Base-by-base conservation (phyloP, 371 early-diverging fungal species). In the Choanephora cucurbitarum region DNA sequence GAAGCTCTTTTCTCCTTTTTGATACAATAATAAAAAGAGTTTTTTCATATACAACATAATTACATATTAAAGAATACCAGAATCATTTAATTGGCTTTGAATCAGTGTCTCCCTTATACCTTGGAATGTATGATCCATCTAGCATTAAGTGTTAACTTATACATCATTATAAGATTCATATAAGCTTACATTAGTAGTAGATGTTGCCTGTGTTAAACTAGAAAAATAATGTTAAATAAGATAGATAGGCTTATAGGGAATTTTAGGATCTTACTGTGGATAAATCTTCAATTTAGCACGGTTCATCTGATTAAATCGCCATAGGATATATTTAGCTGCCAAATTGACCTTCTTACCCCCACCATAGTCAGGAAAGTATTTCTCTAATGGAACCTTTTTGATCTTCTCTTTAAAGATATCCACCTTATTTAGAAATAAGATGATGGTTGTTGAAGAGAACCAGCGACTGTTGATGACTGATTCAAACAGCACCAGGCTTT, bases 361-460 rank as follows among this genome's bases (percentile, higher is more conserved):
- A 44, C 72, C 73, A 63, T 86, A 87, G 44, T 87, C 86, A 8
- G 80, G 65, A 60, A 85, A 86, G 68, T 71, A 83, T 24, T 65
- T 73, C 23, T 79, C 67, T 52, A 87, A 55, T 22, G 85, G 86
- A 33, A 80, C 69, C 37, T 76, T 74, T 14, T 66, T 61, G 6
- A 84, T 63, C 44, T 84, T 85, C 32, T 69, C 64, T 55, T 82
- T 72, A 67, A 93, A 90, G 24, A 91, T 55, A 63, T 93, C 93
- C 34, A 88, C 84, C 53, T 93, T 93, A 80, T 91, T 93, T 60
- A 91, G 65, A 62, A 91, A 91, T 5, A 93, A 61, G 52, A 91
- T 86, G 34, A 93, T 86, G 17, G 86, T 81, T 14, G 90, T 87
- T 17, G 77, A 60, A 8, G 72, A 41, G 53, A 90, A 88, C 73